Conservation (phyloP, 352 stramenopile genomes). For the Phytophthora syringae region DNA sequence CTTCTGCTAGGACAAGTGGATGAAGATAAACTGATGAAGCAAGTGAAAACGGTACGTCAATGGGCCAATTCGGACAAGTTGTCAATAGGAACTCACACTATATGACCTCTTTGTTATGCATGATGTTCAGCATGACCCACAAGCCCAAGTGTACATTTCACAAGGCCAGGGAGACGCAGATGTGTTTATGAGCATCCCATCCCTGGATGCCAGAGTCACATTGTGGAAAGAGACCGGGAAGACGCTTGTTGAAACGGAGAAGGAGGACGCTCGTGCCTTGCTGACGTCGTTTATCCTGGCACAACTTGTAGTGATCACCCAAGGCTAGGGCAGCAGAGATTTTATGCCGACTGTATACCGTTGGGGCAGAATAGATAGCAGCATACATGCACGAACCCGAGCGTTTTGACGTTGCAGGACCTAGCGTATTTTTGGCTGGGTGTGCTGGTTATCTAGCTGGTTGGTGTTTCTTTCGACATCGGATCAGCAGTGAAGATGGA, state of each 20-base stretch:
- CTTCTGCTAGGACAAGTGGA: slow-evolving; percentile 77
- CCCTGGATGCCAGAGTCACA: slow-evolving; percentile 73
- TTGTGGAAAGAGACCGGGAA: slow-evolving; percentile 81
- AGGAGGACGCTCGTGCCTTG: slow-evolving; percentile 68
- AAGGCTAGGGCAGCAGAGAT: slow-evolving; percentile 28
- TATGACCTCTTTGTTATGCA: neutral
- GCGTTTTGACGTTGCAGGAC: slow-evolving; percentile 15
- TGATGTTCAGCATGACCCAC: slow-evolving; percentile 56
- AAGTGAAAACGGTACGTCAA: slow-evolving; percentile 71
- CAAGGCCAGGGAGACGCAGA: slow-evolving; percentile 79
- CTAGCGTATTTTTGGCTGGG: slow-evolving; percentile 43
- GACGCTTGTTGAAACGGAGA: slow-evolving; percentile 82
- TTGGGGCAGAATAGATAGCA: slow-evolving; percentile 32
- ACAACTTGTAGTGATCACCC: slow-evolving; percentile 54
- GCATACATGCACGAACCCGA: slow-evolving; percentile 8
- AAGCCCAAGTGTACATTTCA: slow-evolving; percentile 82
- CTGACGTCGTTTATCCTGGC: slow-evolving; percentile 64
- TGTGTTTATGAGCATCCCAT: slow-evolving; percentile 84
- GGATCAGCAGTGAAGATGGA: slow-evolving; percentile 33
- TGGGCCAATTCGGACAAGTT: neutral
- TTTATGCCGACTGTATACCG: slow-evolving; percentile 11
- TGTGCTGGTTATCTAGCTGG: slow-evolving; percentile 21
- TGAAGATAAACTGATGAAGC: slow-evolving; percentile 79
- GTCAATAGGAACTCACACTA: neutral
- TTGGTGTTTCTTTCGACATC: neutral